Evolutionary conservation across 2,329 filamentous ascomycete species (phyloP).

Genomic region (Emergomyces orientalis): DNA sequence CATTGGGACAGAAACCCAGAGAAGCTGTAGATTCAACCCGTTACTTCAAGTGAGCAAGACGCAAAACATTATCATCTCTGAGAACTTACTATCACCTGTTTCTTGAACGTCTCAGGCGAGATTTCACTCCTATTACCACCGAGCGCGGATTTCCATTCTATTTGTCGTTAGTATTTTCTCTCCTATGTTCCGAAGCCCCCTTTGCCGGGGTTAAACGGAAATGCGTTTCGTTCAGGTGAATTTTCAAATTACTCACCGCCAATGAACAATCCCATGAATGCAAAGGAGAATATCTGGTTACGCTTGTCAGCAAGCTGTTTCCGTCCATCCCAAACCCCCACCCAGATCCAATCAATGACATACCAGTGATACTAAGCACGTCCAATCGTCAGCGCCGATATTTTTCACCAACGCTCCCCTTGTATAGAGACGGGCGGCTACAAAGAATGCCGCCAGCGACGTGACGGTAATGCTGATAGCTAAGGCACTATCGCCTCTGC

Average conservation of each 20-base stretch:
- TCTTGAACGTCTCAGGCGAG: background rate
- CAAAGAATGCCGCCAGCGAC: slow-evolving; percentile 25
- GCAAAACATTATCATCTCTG: background rate
- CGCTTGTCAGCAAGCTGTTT: slow-evolving; percentile 3
- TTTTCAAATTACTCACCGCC: slow-evolving; percentile 20
- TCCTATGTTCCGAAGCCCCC: background rate
- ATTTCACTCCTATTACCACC: slow-evolving; percentile 1
- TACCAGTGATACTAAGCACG: slow-evolving; percentile 29
- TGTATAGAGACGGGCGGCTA: slow-evolving; percentile 35
- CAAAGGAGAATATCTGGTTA: slow-evolving; percentile 23
- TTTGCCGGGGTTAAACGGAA: background rate
- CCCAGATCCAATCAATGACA: slow-evolving; percentile 4
- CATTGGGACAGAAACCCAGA: slow-evolving; percentile 27
- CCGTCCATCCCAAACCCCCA: background rate
- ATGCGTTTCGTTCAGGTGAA: background rate
- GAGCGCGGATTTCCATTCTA: background rate
- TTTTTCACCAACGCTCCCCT: slow-evolving; percentile 27
- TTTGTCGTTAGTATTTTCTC: background rate
- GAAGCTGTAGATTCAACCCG: slow-evolving; percentile 17
- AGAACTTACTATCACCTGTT: slow-evolving; percentile 9
- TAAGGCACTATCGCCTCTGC: background rate
- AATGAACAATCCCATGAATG: slow-evolving; percentile 24
- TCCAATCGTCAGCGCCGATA: slow-evolving; percentile 30
- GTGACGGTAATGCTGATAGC: slow-evolving; percentile 20
- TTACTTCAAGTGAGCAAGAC: background rate